phyloP scores from a whole-genome alignment of 1,139 yeast genomes.

The Pichia sp. region DNA sequence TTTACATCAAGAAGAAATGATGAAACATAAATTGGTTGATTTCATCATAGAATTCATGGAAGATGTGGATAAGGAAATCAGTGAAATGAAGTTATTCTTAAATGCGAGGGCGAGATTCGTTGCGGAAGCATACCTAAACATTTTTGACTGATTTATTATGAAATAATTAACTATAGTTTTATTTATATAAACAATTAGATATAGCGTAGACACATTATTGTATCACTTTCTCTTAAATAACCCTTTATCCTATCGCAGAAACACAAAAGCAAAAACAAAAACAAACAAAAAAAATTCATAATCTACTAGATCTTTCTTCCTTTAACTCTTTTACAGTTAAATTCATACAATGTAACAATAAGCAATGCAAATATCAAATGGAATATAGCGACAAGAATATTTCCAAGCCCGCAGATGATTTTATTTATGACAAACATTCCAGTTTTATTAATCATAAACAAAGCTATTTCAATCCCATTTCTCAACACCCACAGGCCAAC shows the following conservation, averaged over 20 bases:
- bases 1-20: conserved; percentile 92
- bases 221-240: too few relatives aligned
- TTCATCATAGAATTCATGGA: conserved; percentile 98
- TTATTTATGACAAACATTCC: conserved; percentile 1
- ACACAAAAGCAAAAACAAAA: too few relatives aligned
- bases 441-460: neutral
- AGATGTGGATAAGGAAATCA: conserved; percentile 96
- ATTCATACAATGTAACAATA: neutral
- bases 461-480: conserved; percentile 3
- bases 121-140: conserved; percentile 87
- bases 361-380: conserved; percentile 2
- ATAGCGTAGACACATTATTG: neutral
- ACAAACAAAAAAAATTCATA: neutral
- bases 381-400: neutral
- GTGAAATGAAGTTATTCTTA: conserved; percentile 94
- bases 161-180: neutral
- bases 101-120: conserved; percentile 97
- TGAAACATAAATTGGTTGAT: conserved; percentile 91
- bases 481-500: conserved; percentile 30
- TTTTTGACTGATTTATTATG: conserved; percentile 43
- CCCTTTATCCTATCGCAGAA: neutral
- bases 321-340: neutral
- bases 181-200: neutral
- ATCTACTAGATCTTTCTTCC: neutral
- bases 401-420: conserved; percentile 27